A percentile compares a stretch with the other conserved stretches of the same genome.
These are phyloP conservation scores for Cerrena zonata DNA, from an alignment of 1,284 basidiomycete species.

Conservation along the genomic window DNA sequence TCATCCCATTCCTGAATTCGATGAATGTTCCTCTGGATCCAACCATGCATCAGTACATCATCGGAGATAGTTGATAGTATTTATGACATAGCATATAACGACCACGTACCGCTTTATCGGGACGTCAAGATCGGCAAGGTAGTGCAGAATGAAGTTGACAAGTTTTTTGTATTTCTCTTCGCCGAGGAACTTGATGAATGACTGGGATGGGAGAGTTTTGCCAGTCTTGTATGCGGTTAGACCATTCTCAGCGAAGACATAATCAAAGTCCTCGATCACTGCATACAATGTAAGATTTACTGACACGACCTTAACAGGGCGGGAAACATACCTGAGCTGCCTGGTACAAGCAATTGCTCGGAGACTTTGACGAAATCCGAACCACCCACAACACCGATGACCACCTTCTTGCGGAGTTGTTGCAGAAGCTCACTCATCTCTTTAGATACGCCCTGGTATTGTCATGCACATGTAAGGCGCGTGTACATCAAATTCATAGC, in stretches of 20 bases:
- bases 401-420: slow-evolving; percentile 66
- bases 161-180: slow-evolving; percentile 92
- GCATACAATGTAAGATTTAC: neutral
- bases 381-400: slow-evolving; percentile 85
- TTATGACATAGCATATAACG: slow-evolving; percentile 9
- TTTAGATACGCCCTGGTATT: slow-evolving; percentile 48
- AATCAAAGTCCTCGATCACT: slow-evolving; percentile 85
- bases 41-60: neutral
- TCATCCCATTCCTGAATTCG: slow-evolving; percentile 96
- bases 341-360: slow-evolving; percentile 47
- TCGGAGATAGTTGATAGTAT: neutral
- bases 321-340: neutral
- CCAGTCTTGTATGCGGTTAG: slow-evolving; percentile 85
- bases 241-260: slow-evolving; percentile 92
- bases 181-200: slow-evolving; percentile 87
- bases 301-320: too few species aligned
- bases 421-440: slow-evolving; percentile 70
- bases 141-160: slow-evolving; percentile 89
- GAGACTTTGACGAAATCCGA: slow-evolving; percentile 83
- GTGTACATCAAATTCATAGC: too few species aligned
- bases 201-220: slow-evolving; percentile 68
- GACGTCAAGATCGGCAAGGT: slow-evolving; percentile 87
- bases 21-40: slow-evolving; percentile 81
- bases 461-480: slow-evolving; percentile 8
- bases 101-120: slow-evolving; percentile 93